Base-by-base conservation (phyloP, 306 rosid genomes). In the Casuarina equisetifolia region DNA sequence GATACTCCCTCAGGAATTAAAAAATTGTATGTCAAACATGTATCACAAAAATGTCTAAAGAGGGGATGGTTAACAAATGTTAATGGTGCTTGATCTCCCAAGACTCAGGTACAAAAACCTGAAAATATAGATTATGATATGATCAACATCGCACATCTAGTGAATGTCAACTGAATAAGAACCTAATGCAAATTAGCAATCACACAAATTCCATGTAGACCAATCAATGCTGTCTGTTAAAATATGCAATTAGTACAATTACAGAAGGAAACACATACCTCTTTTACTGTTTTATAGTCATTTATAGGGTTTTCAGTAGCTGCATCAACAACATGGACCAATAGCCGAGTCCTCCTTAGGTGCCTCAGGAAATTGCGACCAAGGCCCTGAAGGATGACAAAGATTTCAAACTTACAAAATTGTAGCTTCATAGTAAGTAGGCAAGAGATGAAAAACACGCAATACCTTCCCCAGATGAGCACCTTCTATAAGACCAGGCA, bases 401-500 rank as follows among this genome's bases (percentile, higher is more conserved):
- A 57, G 40, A 5, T 61, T 82, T 73, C 64, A 77, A 74, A 70
- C 43, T 79, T 64, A 80, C 77, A 80, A 57, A 76, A 61, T 64
- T 75, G 4, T 19, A 38, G 35, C 4, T 40, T 61, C 63, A 61
- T 59, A 51, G 69, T 59, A 61, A 75, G 43, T 35, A 53, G 45
- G 52, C 70, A 71, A 38, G 53, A 63, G 55, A 74, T 69, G 49
- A 40, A n/a, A 73, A 67, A 45, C 70, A 62, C 48, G 53, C 20
- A 74, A 83, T 92, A 92, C 99, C 99, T 96, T 96, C 80, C 99
- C 99, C 79, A 92, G 86, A 88, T 96, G 99, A 85, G 99, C 98
- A 63, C 99, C 99, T 86, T 96, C 93, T 70, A 92, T 96, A 78
- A 96, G 98, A 78, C 99, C 99, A 58, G 99, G 99, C 84, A 96